A percentile compares a stretch with the other conserved stretches of the same genome.
Evolutionary conservation across 2,329 filamentous ascomycete genomes (phyloP).

Genomic region (Aulographum hederae): DNA sequence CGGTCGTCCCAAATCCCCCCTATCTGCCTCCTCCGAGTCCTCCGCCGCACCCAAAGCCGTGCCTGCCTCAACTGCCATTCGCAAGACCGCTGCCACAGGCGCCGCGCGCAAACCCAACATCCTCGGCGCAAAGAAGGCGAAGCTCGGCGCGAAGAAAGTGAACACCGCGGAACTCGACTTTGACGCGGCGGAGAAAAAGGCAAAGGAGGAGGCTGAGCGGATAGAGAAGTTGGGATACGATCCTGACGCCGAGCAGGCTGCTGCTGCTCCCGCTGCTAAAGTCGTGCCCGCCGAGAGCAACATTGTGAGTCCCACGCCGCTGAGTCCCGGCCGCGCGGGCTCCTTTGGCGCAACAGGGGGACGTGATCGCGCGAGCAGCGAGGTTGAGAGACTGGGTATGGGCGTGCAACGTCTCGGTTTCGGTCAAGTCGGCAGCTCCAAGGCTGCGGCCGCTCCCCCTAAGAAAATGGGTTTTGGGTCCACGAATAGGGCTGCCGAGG

Average conservation of each 20-base stretch:
- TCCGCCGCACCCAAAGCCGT: conserved; percentile 43
- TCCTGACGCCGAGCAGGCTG: conserved; percentile 60
- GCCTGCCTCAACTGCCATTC: conserved; percentile 62
- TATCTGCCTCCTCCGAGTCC: conserved; percentile 26
- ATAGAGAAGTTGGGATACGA: conserved; percentile 94
- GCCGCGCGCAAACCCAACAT: conserved; percentile 62
- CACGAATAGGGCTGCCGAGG: conserved; percentile 27
- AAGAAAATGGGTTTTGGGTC: conserved; percentile 72
- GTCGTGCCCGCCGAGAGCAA: conserved; percentile 27
- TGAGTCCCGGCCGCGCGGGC: conserved; percentile 41
- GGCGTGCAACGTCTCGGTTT: conserved; percentile 73
- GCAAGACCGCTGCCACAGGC: conserved; percentile 46
- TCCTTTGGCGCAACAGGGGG: conserved; percentile 39
- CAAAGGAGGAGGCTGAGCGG: conserved; percentile 90
- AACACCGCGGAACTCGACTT: conserved; percentile 66
- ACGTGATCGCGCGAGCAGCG: conserved; percentile 43
- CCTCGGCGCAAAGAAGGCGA: conserved; percentile 55
- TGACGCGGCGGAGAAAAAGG: conserved; percentile 91
- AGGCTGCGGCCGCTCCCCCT: conserved; percentile 35
- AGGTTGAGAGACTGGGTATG: conserved; percentile 82
- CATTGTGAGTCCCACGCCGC: conserved; percentile 58
- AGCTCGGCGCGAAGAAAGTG: conserved; percentile 53
- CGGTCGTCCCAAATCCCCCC: conserved; percentile 61
- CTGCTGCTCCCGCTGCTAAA: conserved; percentile 21
- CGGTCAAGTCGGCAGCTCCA: conserved; percentile 56